Evolutionary conservation across 495 filamentous ascomycete species (phyloP).

Genomic region (Penicillium fimorum): DNA sequence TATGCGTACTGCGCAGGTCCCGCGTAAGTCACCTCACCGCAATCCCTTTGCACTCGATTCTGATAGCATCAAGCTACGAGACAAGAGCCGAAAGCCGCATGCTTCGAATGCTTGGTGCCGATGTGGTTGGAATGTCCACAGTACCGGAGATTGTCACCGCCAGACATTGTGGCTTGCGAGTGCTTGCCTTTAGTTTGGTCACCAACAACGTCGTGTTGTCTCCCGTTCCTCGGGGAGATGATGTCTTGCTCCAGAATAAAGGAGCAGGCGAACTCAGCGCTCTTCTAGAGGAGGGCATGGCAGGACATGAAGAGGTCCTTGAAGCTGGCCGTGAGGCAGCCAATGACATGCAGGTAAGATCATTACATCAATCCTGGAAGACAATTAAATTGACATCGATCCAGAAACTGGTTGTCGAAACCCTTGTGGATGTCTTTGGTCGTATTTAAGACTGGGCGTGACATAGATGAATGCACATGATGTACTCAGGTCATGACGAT

Average conservation of each 20-base stretch:
- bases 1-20: constrained; percentile 75
- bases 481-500: not conserved
- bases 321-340: constrained; percentile 62
- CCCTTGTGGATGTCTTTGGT: constrained; percentile 33
- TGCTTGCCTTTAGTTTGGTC: constrained; percentile 75
- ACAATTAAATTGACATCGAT: constrained; percentile 20
- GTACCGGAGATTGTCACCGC: constrained; percentile 76
- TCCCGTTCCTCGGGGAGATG: constrained; percentile 61
- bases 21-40: constrained; percentile 44
- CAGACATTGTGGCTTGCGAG: constrained; percentile 65
- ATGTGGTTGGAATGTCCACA: constrained; percentile 78
- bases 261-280: constrained; percentile 50
- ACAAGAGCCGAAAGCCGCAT: constrained; percentile 76
- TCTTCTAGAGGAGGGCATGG: constrained; percentile 62
- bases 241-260: constrained; percentile 40
- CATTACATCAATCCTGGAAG: not conserved
- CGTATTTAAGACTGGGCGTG: not conserved
- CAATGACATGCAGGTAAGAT: constrained; percentile 63
- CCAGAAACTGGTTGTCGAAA: constrained; percentile 42
- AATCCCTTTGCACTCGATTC: constrained; percentile 5
- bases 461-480: not conserved
- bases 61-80: constrained; percentile 55
- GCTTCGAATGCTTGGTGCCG: constrained; percentile 63
- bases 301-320: constrained; percentile 71
- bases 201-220: constrained; percentile 71